A percentile compares a stretch with the other conserved stretches of the same genome.
Evolutionary conservation across 441 rosid species (phyloP).

Genomic region (Brassica balearica): DNA sequence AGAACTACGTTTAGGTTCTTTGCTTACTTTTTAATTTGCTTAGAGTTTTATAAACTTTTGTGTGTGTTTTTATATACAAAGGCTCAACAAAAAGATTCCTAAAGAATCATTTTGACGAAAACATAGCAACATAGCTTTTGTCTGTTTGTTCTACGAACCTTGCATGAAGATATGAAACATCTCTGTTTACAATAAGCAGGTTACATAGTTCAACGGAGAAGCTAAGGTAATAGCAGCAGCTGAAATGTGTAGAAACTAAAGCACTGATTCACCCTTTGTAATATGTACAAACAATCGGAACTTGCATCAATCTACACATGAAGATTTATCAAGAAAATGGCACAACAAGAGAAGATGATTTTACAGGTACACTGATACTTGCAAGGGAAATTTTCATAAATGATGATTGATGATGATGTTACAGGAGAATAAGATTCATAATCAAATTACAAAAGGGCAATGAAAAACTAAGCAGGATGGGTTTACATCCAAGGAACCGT

Average conservation of each 20-base stretch:
- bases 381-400: no score
- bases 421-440: constrained; percentile 32
- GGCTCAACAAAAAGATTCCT: neutral
- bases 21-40: neutral
- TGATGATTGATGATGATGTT: neutral
- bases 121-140: neutral
- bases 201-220: neutral
- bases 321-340: constrained; percentile 8
- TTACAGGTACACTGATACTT: neutral
- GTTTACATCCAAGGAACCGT: constrained; percentile 21
- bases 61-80: neutral
- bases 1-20: neutral
- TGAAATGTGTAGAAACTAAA: neutral
- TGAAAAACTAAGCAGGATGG: constrained; percentile 5
- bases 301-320: neutral
- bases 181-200: neutral
- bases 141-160: neutral
- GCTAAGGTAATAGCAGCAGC: neutral
- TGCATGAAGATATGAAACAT: neutral
- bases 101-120: neutral
- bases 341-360: constrained; percentile 6
- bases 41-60: neutral
- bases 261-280: neutral
- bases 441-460: constrained; percentile 5
- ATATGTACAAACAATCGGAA: neutral